These are phyloP conservation scores for Truncatella angustata DNA, from an alignment of 2,329 filamentous ascomycete species.

Conservation along the genomic window DNA sequence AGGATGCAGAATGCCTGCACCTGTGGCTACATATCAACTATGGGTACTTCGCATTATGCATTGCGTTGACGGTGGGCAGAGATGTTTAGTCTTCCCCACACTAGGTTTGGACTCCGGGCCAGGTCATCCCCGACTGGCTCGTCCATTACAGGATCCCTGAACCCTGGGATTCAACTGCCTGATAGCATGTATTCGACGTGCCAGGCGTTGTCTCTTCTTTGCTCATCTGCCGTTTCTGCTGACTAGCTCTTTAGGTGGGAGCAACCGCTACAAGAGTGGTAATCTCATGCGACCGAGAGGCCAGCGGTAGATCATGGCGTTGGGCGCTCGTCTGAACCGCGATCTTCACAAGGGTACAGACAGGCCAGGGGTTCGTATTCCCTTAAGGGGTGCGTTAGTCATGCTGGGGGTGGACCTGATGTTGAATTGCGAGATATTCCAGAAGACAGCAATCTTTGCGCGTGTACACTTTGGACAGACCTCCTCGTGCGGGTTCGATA, in stretches of 20 bases:
- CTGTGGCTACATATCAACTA: conserved; percentile 24
- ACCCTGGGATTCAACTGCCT: conserved; percentile 20
- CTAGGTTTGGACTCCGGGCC: conserved; percentile 26
- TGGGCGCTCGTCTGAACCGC: conserved; percentile 39
- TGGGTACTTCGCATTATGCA: conserved; percentile 32
- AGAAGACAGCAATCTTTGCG: conserved; percentile 3
- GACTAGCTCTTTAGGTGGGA: background rate
- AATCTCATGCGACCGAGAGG: conserved; percentile 15
- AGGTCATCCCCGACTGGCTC: conserved; percentile 23
- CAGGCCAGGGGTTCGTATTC: conserved; percentile 20
- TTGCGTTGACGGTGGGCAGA: conserved; percentile 28
- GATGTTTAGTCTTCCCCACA: conserved; percentile 33
- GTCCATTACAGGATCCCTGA: conserved; percentile 22
- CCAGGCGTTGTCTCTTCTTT: background rate
- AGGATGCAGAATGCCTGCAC: conserved; percentile 27
- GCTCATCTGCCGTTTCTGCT: background rate
- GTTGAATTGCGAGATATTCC: conserved; percentile 1
- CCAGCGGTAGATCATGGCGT: conserved; percentile 36
- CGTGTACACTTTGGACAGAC: background rate
- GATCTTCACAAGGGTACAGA: conserved; percentile 35
- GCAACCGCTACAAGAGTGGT: background rate
- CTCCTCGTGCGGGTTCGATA: background rate
- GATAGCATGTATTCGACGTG: conserved; percentile 8
- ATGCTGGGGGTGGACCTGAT: conserved; percentile 1
- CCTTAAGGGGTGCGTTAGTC: conserved; percentile 1